Conservation (phyloP, 805 yeast genomes). For the Candida maesae region DNA sequence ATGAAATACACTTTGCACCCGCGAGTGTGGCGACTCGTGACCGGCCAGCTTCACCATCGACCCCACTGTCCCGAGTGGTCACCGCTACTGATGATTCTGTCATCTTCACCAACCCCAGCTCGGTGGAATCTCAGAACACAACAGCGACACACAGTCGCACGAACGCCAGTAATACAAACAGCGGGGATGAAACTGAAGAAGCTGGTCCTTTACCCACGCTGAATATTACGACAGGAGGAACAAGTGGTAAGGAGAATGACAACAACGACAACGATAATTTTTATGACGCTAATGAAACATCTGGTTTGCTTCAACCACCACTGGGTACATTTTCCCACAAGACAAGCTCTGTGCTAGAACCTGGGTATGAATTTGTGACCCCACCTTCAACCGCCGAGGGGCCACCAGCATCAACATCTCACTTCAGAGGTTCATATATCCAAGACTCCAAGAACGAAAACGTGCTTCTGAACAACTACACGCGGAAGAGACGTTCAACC, state of each 20-base stretch:
- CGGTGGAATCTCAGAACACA: slow-evolving; percentile 23
- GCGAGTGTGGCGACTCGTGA: background rate
- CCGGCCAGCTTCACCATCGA: slow-evolving; percentile 6
- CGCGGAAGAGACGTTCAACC: slow-evolving; percentile 20
- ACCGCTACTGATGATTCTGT: slow-evolving; percentile 26
- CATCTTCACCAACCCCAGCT: slow-evolving; percentile 26
- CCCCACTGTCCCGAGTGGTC: slow-evolving; percentile 23
- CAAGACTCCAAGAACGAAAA: slow-evolving; percentile 32
- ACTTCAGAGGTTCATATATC: slow-evolving; percentile 31
- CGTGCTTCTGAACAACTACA: slow-evolving; percentile 31
- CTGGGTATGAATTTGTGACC: too few species aligned
- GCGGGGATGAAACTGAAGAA: background rate
- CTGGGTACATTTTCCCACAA: background rate
- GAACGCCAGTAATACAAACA: background rate
- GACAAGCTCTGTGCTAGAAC: too few species aligned
- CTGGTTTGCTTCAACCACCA: slow-evolving; percentile 8
- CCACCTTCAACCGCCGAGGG: background rate
- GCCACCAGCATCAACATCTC: background rate
- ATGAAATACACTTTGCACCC: background rate
- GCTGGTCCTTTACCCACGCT: background rate
- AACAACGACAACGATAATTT: background rate
- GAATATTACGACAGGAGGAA: too few species aligned
- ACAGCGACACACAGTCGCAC: slow-evolving; percentile 16
- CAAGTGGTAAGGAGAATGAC: background rate
- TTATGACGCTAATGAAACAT: slow-evolving; percentile 10